Conservation (phyloP, 768 basidiomycete species). For the Jaapia argillacea region DNA sequence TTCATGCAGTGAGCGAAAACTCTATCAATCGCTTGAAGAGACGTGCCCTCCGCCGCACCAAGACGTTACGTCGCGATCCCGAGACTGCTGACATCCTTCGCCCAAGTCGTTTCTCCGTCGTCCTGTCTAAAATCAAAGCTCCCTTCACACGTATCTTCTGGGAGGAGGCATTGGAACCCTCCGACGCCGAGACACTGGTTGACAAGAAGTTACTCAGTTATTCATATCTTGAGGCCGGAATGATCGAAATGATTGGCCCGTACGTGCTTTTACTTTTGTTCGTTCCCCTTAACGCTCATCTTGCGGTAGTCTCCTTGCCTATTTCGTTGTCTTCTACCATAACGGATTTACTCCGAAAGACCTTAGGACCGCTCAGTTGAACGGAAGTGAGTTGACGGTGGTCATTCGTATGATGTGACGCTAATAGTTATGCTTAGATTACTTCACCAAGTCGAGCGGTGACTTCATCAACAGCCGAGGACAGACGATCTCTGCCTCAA, state of each 20-base stretch:
- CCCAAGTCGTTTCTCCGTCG: conserved; percentile 29
- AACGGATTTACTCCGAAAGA: conserved; percentile 53
- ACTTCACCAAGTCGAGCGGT: conserved; percentile 37
- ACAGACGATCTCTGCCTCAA: conserved; percentile 27
- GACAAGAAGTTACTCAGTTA: conserved; percentile 55
- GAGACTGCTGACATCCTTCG: conserved; percentile 36
- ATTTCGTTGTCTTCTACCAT: conserved; percentile 59
- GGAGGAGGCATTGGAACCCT: conserved; percentile 42
- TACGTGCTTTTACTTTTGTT: conserved; percentile 24
- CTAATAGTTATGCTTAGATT: conserved; percentile 20
- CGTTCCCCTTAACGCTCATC: not conserved
- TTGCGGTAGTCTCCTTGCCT: conserved; percentile 40
- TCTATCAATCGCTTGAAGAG: conserved; percentile 45
- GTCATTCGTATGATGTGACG: not conserved
- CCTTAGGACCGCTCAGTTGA: conserved; percentile 36
- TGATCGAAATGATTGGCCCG: conserved; percentile 50
- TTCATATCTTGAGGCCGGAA: conserved; percentile 54
- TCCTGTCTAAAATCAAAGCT: conserved; percentile 29
- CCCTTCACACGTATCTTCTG: conserved; percentile 53
- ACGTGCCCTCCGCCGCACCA: conserved; percentile 46
- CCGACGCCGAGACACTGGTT: conserved; percentile 51
- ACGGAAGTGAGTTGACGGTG: not conserved
- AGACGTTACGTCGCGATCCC: conserved; percentile 40
- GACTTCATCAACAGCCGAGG: conserved; percentile 49
- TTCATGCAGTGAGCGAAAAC: conserved; percentile 48